Conservation (phyloP, 495 filamentous ascomycete genomes). For the Annulohypoxylon moriforme region DNA sequence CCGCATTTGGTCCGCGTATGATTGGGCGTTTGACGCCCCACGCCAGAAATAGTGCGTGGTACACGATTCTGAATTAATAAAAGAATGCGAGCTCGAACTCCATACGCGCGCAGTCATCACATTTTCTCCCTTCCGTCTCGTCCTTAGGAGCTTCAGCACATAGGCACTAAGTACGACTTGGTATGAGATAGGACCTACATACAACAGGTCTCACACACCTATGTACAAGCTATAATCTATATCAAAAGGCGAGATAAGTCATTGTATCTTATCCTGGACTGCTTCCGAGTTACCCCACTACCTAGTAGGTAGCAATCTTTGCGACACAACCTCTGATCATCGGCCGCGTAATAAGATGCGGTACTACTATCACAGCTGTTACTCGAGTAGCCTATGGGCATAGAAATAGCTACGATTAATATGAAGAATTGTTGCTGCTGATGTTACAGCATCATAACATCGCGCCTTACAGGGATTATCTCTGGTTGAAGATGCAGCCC, state of each 20-base stretch:
- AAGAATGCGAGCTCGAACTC: slow-evolving; percentile 11
- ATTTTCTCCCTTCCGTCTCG: not conserved
- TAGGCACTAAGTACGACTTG: no score
- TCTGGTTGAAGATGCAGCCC: slow-evolving; percentile 23
- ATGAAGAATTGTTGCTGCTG: slow-evolving; percentile 2
- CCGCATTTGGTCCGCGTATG: not conserved
- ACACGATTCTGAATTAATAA: slow-evolving; percentile 12
- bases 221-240: not conserved
- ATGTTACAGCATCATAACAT: slow-evolving; percentile 26
- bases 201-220: no score
- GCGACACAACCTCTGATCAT: not conserved
- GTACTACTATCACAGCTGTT: not conserved
- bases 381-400: not conserved
- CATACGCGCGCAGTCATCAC: not conserved
- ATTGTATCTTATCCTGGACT: not conserved
- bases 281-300: slow-evolving; percentile 11
- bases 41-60: not conserved
- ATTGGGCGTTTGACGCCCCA: slow-evolving; percentile 13
- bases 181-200: no score
- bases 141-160: not conserved
- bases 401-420: not conserved
- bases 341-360: slow-evolving; percentile 1
- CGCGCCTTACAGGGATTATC: slow-evolving; percentile 8
- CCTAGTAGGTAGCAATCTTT: slow-evolving; percentile 15
- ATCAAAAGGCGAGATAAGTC: slow-evolving; percentile 12